A percentile compares a stretch with the other conserved stretches of the same genome.
Conservation (phyloP, 768 basidiomycete species). For the Suillus plorans region DNA sequence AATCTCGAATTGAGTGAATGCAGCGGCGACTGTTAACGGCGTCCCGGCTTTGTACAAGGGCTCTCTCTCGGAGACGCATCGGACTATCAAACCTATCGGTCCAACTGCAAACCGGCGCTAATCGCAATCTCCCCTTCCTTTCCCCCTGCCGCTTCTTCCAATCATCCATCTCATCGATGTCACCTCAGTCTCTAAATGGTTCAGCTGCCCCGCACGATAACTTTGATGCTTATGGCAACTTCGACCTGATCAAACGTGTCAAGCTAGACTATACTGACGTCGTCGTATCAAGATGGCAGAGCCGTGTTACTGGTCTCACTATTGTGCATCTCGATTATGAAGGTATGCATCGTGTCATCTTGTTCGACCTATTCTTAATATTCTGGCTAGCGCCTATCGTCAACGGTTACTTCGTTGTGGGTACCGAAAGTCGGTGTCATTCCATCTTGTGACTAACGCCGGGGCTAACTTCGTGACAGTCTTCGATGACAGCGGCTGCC, state of each 20-base stretch:
- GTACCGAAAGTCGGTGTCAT: conserved; percentile 75
- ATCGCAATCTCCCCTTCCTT: conserved; percentile 7
- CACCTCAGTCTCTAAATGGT: conserved; percentile 20
- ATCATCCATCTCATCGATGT: conserved; percentile 29
- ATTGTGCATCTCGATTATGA: conserved; percentile 92
- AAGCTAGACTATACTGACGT: conserved; percentile 80
- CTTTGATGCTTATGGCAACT: conserved; percentile 62
- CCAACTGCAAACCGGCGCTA: conserved; percentile 3
- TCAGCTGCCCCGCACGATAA: conserved; percentile 14
- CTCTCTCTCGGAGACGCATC: conserved; percentile 14
- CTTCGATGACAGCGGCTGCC: conserved; percentile 92
- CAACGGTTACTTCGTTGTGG: conserved; percentile 87
- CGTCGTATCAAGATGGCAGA: conserved; percentile 84
- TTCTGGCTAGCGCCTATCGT: conserved; percentile 70
- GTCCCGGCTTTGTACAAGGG: conserved; percentile 14
- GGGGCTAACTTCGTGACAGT: conserved; percentile 43
- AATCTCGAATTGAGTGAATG: conserved; percentile 29
- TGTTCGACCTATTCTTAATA: conserved; percentile 16
- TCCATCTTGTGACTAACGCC: not conserved
- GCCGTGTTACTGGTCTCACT: conserved; percentile 81
- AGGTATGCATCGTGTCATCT: conserved; percentile 44
- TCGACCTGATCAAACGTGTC: conserved; percentile 76
- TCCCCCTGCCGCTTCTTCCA: conserved; percentile 8
- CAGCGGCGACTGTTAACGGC: conserved; percentile 33
- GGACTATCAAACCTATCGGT: not conserved